Conservation (phyloP, 495 filamentous ascomycete genomes). For the Trichoderma gamsii region DNA sequence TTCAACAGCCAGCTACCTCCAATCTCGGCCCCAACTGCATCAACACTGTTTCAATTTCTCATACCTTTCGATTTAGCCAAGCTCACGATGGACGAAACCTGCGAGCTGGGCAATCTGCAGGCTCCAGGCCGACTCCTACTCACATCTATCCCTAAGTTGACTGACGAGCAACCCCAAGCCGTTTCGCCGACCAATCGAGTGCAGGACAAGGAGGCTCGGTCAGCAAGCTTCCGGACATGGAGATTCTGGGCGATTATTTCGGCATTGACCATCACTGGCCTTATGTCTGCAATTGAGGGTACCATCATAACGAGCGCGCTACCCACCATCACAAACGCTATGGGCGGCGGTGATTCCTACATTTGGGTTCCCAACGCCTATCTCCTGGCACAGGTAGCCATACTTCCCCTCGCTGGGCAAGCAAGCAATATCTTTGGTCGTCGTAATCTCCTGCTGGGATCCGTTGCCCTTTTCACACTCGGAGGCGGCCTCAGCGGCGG, state of each 20-base stretch:
- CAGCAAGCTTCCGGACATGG: not conserved
- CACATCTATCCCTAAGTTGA: not conserved
- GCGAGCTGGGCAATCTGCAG: not conserved
- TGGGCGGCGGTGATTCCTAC: conserved; percentile 33
- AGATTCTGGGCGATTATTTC: conserved; percentile 25
- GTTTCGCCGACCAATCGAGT: not conserved
- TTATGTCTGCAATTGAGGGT: conserved; percentile 34
- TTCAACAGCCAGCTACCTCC: not conserved
- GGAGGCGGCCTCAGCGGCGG: conserved; percentile 38
- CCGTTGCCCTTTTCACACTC: conserved; percentile 33
- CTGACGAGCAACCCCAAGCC: not conserved
- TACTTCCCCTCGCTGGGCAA: conserved; percentile 23
- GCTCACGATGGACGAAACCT: not conserved
- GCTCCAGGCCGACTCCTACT: not conserved
- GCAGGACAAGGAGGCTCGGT: not conserved
- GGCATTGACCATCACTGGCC: conserved; percentile 6
- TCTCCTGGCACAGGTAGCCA: conserved; percentile 29
- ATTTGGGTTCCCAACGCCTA: conserved; percentile 41
- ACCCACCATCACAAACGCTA: conserved; percentile 32
- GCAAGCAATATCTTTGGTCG: conserved; percentile 41
- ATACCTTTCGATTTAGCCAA: not conserved
- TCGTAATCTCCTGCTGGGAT: conserved; percentile 27
- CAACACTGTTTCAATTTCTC: not conserved
- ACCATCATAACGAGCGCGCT: conserved; percentile 39
- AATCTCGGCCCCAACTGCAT: not conserved